These are phyloP conservation scores for Graphilbum fragrans DNA, from an alignment of 2,329 filamentous ascomycete species.

Conservation along the genomic window DNA sequence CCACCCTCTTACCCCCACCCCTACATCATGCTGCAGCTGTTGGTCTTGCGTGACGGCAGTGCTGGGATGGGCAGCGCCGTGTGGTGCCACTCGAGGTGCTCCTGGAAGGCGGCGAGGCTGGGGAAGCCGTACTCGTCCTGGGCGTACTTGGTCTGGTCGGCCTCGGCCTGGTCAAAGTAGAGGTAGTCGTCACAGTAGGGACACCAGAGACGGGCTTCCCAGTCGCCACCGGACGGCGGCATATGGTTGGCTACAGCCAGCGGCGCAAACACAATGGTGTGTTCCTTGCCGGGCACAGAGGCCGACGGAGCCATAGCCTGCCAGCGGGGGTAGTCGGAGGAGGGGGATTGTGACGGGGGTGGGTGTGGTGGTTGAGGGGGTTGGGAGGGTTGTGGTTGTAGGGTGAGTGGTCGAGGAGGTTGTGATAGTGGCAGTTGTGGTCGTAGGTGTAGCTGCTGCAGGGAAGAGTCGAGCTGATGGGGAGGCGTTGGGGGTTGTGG, in stretches of 20 bases:
- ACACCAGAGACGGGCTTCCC: constrained; percentile 38
- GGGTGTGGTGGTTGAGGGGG: not conserved
- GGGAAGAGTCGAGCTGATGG: not conserved
- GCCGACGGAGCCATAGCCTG: constrained; percentile 33
- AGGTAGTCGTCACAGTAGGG: constrained; percentile 44
- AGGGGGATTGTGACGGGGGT: constrained; percentile 7
- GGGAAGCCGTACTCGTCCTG: constrained; percentile 36
- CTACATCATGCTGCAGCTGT: constrained; percentile 24
- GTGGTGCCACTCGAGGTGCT: constrained; percentile 47
- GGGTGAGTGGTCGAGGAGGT: not conserved
- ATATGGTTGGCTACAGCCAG: constrained; percentile 46
- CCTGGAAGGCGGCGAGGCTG: constrained; percentile 34
- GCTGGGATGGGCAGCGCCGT: constrained; percentile 26
- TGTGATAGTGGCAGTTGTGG: not conserved
- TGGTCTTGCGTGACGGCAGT: constrained; percentile 15
- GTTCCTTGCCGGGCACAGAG: constrained; percentile 26
- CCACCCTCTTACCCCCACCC: not conserved
- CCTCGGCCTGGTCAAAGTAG: constrained; percentile 37
- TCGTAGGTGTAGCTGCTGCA: not conserved
- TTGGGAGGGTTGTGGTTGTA: constrained; percentile 2
- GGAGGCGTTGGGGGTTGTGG: not conserved
- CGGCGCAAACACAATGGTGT: constrained; percentile 42
- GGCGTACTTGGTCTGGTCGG: constrained; percentile 33
- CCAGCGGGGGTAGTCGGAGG: constrained; percentile 30
- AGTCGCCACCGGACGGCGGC: constrained; percentile 35